These are phyloP conservation scores for Hanseniaspora jakobsenii DNA, from an alignment of 805 yeast genomes.

Conservation along the genomic window DNA sequence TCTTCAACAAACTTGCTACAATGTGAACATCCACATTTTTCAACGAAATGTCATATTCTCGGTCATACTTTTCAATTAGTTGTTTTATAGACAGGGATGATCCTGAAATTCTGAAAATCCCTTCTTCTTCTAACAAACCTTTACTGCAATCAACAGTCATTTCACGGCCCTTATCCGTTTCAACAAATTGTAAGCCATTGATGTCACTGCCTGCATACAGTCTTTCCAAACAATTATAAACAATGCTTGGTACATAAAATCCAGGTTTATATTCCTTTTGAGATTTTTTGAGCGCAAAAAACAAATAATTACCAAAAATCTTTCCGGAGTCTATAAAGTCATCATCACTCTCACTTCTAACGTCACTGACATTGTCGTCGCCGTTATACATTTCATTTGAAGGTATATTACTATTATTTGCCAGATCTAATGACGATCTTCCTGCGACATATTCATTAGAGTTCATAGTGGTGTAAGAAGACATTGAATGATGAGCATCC, in stretches of 20 bases:
- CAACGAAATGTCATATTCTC: conserved; percentile 44
- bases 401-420: conserved; percentile 15
- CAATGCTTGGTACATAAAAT: conserved; percentile 53
- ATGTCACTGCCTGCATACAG: conserved; percentile 48
- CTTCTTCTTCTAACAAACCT: conserved; percentile 68
- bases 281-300: conserved; percentile 41
- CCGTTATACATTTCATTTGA: too few species aligned
- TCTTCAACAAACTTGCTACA: conserved; percentile 71
- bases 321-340: conserved; percentile 20
- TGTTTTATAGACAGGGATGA: conserved; percentile 64
- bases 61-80: conserved; percentile 58
- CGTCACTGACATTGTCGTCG: too few species aligned
- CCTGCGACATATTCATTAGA: neutral
- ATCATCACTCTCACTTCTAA: too few species aligned
- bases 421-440: neutral
- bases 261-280: conserved; percentile 31
- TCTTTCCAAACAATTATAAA: conserved; percentile 61
- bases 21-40: conserved; percentile 59
- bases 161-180: too few species aligned
- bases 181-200: too few species aligned
- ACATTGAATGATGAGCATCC: conserved; percentile 24
- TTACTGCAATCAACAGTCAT: too few species aligned
- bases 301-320: conserved; percentile 57
- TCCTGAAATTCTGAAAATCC: conserved; percentile 83
- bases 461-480: neutral